phyloP scores from a whole-genome alignment of 176 grass and related monocot species.

The Oryza coarctata region DNA sequence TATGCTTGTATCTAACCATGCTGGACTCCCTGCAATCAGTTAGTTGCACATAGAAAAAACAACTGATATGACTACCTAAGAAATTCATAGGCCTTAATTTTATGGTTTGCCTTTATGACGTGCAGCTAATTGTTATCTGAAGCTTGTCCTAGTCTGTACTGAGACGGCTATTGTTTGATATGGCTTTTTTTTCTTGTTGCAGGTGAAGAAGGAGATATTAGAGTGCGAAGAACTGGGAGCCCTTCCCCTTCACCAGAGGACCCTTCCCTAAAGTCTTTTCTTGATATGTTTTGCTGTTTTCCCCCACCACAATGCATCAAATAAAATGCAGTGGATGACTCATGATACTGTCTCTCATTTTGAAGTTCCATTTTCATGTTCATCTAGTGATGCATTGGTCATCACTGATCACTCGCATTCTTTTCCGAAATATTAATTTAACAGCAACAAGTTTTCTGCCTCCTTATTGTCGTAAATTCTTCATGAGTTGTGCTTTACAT shows the following conservation, averaged over 20 bases:
- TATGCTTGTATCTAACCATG: background rate
- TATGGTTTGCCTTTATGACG: background rate
- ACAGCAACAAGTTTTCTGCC: background rate
- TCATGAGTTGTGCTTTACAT: background rate
- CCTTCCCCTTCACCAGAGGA: slow-evolving; percentile 80
- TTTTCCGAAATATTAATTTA: background rate
- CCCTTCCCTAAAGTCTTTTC: slow-evolving; percentile 55
- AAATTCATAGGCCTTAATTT: background rate
- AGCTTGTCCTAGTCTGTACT: background rate
- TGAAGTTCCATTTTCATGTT: slow-evolving; percentile 32
- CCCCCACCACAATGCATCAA: slow-evolving; percentile 54
- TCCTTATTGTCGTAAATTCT: background rate
- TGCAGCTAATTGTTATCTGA: background rate
- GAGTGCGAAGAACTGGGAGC: slow-evolving; percentile 80
- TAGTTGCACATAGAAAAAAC: background rate
- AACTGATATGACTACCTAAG: background rate
- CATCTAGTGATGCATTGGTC: slow-evolving; percentile 29
- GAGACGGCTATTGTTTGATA: slow-evolving; percentile 3
- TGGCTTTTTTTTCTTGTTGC: background rate
- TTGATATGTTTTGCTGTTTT: background rate
- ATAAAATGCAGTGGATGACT: slow-evolving; percentile 67
- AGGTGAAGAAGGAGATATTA: slow-evolving; percentile 82
- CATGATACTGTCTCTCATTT: slow-evolving; percentile 41
- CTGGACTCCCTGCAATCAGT: background rate
- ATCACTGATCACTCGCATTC: background rate